A percentile compares a stretch with the other conserved stretches of the same genome.
phyloP scores from a whole-genome alignment of 148 eudicot species.

The Arbutus unedo region DNA sequence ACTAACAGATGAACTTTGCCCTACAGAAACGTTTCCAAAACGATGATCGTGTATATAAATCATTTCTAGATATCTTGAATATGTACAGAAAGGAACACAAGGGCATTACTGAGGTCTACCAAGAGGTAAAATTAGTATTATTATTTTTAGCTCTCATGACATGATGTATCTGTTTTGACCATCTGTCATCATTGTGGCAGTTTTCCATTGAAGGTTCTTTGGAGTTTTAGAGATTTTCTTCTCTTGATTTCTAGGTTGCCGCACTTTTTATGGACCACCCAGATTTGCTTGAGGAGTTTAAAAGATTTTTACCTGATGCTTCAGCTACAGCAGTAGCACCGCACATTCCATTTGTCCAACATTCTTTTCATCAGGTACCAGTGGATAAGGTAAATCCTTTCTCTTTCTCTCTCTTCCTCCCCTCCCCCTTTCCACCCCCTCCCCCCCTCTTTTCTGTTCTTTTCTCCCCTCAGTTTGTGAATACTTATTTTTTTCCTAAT shows the following conservation, averaged over 20 bases:
- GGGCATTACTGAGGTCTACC: conserved; percentile 78
- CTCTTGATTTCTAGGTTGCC: conserved; percentile 48
- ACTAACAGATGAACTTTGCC: conserved; percentile 8
- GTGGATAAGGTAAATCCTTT: conserved; percentile 56
- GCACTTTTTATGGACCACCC: conserved; percentile 73
- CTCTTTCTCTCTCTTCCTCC: not conserved
- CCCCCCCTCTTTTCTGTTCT: not conserved
- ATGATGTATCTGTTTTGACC: not conserved
- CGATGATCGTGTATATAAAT: conserved; percentile 88
- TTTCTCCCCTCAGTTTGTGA: not conserved
- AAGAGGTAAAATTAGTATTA: conserved; percentile 50
- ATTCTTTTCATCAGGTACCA: conserved; percentile 40
- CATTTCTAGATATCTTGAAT: conserved; percentile 84
- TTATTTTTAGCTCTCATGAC: not conserved
- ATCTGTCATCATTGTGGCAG: not conserved
- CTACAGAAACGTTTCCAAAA: conserved; percentile 83
- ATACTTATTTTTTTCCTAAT: not conserved
- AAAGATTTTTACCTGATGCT: conserved; percentile 80
- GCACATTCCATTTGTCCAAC: conserved; percentile 47
- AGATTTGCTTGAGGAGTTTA: conserved; percentile 89
- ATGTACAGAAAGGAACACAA: conserved; percentile 91
- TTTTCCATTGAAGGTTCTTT: not conserved
- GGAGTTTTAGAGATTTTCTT: not conserved
- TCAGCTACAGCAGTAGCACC: conserved; percentile 56
- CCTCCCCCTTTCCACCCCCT: too few relatives aligned